Conservation (phyloP, 768 basidiomycete genomes). For the Hericium alpestre region DNA sequence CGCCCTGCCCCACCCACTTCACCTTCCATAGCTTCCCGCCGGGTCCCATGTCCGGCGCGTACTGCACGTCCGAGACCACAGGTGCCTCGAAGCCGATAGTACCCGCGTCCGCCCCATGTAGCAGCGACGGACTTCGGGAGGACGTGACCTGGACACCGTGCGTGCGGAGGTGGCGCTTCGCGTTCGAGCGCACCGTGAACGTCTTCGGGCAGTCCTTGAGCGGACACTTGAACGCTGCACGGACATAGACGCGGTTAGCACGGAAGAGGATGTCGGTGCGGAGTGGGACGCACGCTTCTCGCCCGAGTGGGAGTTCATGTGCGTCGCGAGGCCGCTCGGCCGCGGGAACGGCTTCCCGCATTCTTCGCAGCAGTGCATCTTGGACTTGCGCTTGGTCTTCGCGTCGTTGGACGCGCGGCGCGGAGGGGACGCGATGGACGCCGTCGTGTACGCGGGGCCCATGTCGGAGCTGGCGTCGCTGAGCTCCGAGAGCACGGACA, state of each 20-base stretch:
- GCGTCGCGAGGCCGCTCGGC: constrained; percentile 31
- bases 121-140: constrained; percentile 18
- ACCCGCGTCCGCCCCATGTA: background rate
- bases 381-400: constrained; percentile 21
- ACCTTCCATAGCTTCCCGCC: background rate
- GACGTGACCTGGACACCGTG: constrained; percentile 37
- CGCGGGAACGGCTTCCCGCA: constrained; percentile 31
- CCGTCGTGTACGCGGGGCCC: background rate
- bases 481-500: background rate
- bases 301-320: constrained; percentile 35
- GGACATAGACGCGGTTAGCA: background rate
- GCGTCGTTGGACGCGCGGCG: constrained; percentile 1
- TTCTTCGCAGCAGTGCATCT: constrained; percentile 28
- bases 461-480: background rate
- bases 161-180: constrained; percentile 67
- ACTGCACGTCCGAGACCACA: background rate
- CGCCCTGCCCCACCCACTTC: background rate
- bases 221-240: constrained; percentile 35
- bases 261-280: background rate
- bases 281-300: constrained; percentile 26
- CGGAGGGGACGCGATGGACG: background rate
- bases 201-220: constrained; percentile 52
- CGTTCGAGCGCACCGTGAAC: constrained; percentile 77
- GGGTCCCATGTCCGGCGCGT: background rate
- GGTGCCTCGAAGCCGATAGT: background rate